Conservation (phyloP, 202 grass and related monocot species). For the Dendrocalamus latiflorus region DNA sequence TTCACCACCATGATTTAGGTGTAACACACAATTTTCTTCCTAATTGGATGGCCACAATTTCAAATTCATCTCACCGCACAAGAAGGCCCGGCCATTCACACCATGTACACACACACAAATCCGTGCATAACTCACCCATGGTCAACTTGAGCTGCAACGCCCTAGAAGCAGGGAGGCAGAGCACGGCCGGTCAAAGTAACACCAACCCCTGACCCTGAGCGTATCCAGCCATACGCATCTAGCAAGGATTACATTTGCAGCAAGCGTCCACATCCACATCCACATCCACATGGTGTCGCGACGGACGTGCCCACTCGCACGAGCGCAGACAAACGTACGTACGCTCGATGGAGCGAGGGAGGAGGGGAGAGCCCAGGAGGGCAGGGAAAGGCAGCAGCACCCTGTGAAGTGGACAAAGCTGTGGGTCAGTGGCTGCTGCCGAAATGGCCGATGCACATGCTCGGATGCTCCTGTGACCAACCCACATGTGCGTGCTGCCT, state of each 20-base stretch:
- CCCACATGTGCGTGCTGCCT: not conserved
- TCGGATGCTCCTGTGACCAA: not conserved
- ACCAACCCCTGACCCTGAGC: not conserved
- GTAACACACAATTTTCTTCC: too few species aligned
- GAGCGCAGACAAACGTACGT: too few species aligned
- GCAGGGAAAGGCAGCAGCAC: not conserved
- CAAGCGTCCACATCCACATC: too few species aligned
- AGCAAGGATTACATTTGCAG: too few species aligned
- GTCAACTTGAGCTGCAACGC: not conserved
- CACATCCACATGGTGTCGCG: too few species aligned
- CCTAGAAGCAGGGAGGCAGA: not conserved
- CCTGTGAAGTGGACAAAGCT: not conserved
- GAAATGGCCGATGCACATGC: not conserved
- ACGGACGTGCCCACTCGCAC: too few species aligned
- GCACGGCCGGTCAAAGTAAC: not conserved
- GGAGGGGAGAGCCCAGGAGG: not conserved
- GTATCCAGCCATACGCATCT: too few species aligned
- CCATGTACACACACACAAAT: not conserved
- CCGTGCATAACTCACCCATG: not conserved
- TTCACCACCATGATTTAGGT: too few species aligned
- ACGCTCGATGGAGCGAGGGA: not conserved
- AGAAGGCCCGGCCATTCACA: not conserved
- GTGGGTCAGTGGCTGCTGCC: not conserved
- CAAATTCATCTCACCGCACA: too few species aligned
- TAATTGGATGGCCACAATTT: too few species aligned